Evolutionary conservation across 495 filamentous ascomycete species (phyloP).

Genomic region (Amniculicola lignicola): DNA sequence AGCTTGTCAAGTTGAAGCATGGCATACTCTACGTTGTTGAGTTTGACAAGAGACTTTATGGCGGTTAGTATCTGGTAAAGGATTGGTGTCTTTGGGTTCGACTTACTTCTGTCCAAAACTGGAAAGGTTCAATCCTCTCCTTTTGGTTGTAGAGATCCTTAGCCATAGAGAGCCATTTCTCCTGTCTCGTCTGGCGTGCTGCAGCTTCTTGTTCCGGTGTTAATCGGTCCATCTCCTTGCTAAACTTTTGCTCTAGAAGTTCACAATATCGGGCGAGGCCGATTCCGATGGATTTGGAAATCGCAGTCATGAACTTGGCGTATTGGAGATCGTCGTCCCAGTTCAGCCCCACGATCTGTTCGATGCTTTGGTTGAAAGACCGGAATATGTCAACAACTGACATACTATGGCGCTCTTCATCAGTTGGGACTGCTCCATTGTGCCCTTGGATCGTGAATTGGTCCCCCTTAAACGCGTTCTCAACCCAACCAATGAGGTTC

Average conservation of each 20-base stretch:
- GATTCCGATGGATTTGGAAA: conserved; percentile 79
- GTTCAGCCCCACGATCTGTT: conserved; percentile 77
- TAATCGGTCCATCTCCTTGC: conserved; percentile 86
- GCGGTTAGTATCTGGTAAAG: conserved; percentile 24
- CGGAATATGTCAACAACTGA: conserved; percentile 93
- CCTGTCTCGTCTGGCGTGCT: conserved; percentile 75
- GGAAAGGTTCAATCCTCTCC: conserved; percentile 95
- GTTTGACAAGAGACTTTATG: conserved; percentile 83
- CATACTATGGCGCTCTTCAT: conserved; percentile 86
- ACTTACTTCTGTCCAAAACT: conserved; percentile 88
- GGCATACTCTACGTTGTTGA: conserved; percentile 96
- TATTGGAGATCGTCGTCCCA: conserved; percentile 94
- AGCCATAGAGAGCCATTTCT: conserved; percentile 84
- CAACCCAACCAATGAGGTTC: conserved; percentile 80
- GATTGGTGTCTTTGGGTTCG: background rate
- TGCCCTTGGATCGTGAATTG: conserved; percentile 67
- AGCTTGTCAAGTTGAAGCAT: conserved; percentile 85
- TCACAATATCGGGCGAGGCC: conserved; percentile 91
- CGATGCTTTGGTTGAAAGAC: conserved; percentile 84
- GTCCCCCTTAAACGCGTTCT: conserved; percentile 86
- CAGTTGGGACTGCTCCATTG: conserved; percentile 60
- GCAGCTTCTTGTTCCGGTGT: conserved; percentile 82
- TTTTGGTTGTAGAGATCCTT: conserved; percentile 93
- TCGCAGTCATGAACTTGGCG: conserved; percentile 94
- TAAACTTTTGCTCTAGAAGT: conserved; percentile 78